A percentile compares a stretch with the other conserved stretches of the same genome.
Conservation (phyloP, 2,329 filamentous ascomycete genomes). For the Macrophomina tecta region DNA sequence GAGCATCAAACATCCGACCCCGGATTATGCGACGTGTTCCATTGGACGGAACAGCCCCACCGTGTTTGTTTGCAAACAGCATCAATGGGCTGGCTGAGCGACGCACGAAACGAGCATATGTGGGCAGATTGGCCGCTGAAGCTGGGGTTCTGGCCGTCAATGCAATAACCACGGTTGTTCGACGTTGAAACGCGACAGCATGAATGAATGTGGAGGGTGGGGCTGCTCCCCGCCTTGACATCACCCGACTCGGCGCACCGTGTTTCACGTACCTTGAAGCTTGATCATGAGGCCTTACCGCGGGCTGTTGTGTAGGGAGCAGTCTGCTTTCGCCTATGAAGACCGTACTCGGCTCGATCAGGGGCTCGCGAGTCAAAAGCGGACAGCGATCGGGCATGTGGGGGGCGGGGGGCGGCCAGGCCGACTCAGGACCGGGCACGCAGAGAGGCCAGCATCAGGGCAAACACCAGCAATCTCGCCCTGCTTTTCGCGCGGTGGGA, state of each 20-base stretch:
- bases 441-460: neutral
- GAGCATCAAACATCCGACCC: neutral
- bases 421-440: neutral
- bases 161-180: neutral
- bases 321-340: neutral
- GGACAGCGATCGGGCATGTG: constrained; percentile 14
- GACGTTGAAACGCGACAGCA: constrained; percentile 18
- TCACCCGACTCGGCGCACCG: constrained; percentile 1
- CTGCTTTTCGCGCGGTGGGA: neutral
- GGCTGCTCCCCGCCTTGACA: neutral
- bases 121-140: neutral
- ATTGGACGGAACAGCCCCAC: neutral
- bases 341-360: neutral
- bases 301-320: neutral
- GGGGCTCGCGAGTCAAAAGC: neutral
- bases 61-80: constrained; percentile 2
- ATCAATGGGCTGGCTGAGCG: neutral
- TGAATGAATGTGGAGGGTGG: neutral
- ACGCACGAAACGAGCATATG: neutral
- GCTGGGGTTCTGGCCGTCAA: neutral
- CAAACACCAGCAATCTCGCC: neutral
- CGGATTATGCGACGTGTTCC: neutral
- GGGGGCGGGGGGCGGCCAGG: constrained; percentile 6
- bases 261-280: constrained; percentile 1
- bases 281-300: constrained; percentile 17